phyloP scores from a whole-genome alignment of 208 protist genomes.

The Wallacemonas rigidus region DNA sequence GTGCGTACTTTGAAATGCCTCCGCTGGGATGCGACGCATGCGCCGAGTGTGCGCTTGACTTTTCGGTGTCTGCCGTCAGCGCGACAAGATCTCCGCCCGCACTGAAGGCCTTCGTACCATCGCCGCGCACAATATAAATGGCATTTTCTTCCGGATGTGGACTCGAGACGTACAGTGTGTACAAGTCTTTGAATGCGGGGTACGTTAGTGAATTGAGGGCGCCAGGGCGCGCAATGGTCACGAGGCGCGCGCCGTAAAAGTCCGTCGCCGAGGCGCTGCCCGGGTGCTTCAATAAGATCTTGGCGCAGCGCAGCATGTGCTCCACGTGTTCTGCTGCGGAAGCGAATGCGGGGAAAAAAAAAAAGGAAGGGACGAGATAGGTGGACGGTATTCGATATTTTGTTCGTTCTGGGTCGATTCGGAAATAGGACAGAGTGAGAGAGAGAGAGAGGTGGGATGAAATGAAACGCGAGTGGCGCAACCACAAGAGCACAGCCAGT shows the following conservation, averaged over 20 bases:
- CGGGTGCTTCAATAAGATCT: conserved; percentile 1
- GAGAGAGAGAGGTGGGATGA: too few relatives aligned
- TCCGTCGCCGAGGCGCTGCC: conserved; percentile 28
- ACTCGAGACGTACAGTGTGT: conserved; percentile 37
- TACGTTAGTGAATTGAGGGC: conserved; percentile 53
- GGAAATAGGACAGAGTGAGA: too few relatives aligned
- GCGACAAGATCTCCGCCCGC: conserved; percentile 70
- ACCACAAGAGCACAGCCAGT: too few relatives aligned
- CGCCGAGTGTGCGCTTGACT: background rate
- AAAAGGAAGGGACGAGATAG: background rate
- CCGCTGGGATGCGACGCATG: too few relatives aligned
- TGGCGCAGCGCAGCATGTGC: conserved; percentile 8
- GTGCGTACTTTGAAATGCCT: conserved; percentile 9
- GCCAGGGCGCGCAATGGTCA: conserved; percentile 41
- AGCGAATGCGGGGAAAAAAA: background rate
- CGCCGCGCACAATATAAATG: conserved; percentile 44
- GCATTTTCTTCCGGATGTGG: conserved; percentile 41
- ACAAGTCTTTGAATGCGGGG: conserved; percentile 45
- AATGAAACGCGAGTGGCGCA: too few relatives aligned
- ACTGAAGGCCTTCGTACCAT: conserved; percentile 63
- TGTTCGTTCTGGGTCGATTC: too few relatives aligned
- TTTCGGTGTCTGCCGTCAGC: conserved; percentile 25
- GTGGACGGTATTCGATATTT: background rate
- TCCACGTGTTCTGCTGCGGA: too few relatives aligned
- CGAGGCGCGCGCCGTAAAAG: conserved; percentile 41